Conservation (phyloP, 2,329 filamentous ascomycete species). For the Rutstroemia sp. region DNA sequence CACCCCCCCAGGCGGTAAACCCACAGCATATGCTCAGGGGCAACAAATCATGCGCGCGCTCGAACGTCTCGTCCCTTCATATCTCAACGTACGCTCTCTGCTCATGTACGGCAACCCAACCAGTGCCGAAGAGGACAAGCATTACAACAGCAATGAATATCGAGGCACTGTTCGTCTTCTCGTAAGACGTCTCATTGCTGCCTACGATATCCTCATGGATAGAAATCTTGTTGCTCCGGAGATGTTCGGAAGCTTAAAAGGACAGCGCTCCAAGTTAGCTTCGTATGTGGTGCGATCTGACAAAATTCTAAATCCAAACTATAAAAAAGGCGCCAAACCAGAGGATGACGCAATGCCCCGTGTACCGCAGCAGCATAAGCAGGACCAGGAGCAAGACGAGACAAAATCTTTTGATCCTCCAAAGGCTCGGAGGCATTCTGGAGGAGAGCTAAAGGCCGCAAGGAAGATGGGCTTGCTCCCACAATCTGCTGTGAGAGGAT, state of each 20-base stretch:
- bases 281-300: slow-evolving; percentile 21
- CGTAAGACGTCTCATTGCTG: slow-evolving; percentile 27
- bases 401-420: too few relatives aligned
- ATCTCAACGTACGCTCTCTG: slow-evolving; percentile 23
- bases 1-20: slow-evolving; percentile 34
- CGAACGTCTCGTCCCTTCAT: slow-evolving; percentile 33
- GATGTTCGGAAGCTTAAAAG: slow-evolving; percentile 20
- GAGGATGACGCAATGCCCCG: too few relatives aligned
- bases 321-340: too few relatives aligned
- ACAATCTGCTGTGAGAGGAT: too few relatives aligned
- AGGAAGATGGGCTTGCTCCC: too few relatives aligned
- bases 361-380: too few relatives aligned
- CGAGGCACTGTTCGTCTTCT: slow-evolving; percentile 20
- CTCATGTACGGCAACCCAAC: slow-evolving; percentile 18
- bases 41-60: slow-evolving; percentile 44
- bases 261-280: slow-evolving; percentile 29
- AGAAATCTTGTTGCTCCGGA: slow-evolving; percentile 22
- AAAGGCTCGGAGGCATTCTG: too few relatives aligned
- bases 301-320: too few relatives aligned
- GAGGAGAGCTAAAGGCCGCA: too few relatives aligned
- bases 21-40: slow-evolving; percentile 26
- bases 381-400: too few relatives aligned
- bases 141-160: slow-evolving; percentile 7
- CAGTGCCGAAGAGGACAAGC: neutral
- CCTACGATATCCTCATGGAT: slow-evolving; percentile 27